Evolutionary conservation across 139 green algal species (phyloP).

Genomic region (Chlorella sp.): DNA sequence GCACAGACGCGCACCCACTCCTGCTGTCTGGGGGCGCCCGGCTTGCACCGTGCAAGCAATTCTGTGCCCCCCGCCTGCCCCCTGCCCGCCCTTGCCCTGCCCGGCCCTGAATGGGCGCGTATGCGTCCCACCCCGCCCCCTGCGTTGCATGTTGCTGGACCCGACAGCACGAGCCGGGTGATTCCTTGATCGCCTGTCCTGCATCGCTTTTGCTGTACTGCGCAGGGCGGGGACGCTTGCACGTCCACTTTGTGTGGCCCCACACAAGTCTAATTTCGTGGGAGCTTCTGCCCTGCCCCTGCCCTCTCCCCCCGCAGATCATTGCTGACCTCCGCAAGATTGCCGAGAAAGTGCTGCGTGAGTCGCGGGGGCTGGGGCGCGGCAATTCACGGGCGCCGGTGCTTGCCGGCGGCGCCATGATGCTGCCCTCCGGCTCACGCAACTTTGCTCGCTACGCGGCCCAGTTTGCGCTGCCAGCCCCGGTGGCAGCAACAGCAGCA

Average conservation of each 20-base stretch:
- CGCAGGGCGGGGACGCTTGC: too few relatives aligned
- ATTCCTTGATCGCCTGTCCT: too few relatives aligned
- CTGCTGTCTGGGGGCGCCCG: too few relatives aligned
- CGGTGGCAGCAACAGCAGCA: neutral
- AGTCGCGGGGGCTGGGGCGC: neutral
- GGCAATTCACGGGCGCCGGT: neutral
- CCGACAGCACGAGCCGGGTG: too few relatives aligned
- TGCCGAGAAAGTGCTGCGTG: neutral
- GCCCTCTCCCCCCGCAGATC: neutral
- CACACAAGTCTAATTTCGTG: neutral
- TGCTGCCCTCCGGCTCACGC: neutral
- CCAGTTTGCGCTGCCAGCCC: neutral
- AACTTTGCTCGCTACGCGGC: neutral
- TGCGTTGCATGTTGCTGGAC: neutral
- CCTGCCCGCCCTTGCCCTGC: neutral
- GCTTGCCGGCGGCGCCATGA: neutral
- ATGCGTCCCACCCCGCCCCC: too few relatives aligned
- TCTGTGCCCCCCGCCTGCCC: neutral
- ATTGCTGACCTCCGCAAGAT: conserved; percentile 24
- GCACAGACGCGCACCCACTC: too few relatives aligned
- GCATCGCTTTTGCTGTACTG: too few relatives aligned
- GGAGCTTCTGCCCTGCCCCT: neutral
- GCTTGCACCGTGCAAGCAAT: neutral
- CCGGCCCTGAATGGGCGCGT: neutral
- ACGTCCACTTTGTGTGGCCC: neutral